A percentile compares a stretch with the other conserved stretches of the same genome.
These are phyloP conservation scores for Cardamine chenopodiifolia DNA, from an alignment of 345 rosid genomes.

Conservation along the genomic window DNA sequence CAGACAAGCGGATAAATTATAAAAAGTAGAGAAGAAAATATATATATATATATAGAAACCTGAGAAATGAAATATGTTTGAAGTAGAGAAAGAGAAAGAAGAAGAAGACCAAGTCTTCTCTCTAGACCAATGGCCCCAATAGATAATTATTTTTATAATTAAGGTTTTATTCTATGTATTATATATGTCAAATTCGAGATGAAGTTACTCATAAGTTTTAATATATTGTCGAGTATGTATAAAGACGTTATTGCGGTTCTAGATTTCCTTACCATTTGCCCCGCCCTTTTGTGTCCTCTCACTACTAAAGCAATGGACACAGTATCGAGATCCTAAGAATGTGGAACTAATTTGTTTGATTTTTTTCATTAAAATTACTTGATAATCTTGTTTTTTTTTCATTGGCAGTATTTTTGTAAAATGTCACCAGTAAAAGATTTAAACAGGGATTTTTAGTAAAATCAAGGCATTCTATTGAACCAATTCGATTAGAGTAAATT, in stretches of 20 bases:
- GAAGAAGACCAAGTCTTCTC: conserved; percentile 41
- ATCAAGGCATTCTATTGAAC: conserved; percentile 9
- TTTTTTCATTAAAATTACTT: background rate
- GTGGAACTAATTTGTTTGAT: conserved; percentile 17
- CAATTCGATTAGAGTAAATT: background rate
- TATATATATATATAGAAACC: conserved; percentile 40
- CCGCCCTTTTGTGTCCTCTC: background rate
- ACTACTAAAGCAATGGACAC: conserved; percentile 25
- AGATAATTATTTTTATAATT: conserved; percentile 15
- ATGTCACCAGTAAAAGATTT: background rate
- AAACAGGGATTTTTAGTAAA: background rate
- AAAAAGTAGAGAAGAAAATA: conserved; percentile 42
- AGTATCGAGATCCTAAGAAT: conserved; percentile 38
- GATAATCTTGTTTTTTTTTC: background rate
- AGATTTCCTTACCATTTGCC: conserved; percentile 27
- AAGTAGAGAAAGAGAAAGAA: conserved; percentile 26
- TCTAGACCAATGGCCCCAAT: conserved; percentile 36
- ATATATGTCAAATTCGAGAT: conserved; percentile 12
- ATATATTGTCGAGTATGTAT: conserved; percentile 17
- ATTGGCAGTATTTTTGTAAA: background rate
- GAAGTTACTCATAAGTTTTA: conserved; percentile 28
- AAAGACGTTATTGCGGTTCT: conserved; percentile 30
- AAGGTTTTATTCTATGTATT: conserved; percentile 14
- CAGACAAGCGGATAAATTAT: conserved; percentile 32
- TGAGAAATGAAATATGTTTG: conserved; percentile 34